A percentile compares a stretch with the other conserved stretches of the same genome.
These are phyloP conservation scores for Suillus hirtellus DNA, from an alignment of 768 basidiomycete species.

Conservation along the genomic window DNA sequence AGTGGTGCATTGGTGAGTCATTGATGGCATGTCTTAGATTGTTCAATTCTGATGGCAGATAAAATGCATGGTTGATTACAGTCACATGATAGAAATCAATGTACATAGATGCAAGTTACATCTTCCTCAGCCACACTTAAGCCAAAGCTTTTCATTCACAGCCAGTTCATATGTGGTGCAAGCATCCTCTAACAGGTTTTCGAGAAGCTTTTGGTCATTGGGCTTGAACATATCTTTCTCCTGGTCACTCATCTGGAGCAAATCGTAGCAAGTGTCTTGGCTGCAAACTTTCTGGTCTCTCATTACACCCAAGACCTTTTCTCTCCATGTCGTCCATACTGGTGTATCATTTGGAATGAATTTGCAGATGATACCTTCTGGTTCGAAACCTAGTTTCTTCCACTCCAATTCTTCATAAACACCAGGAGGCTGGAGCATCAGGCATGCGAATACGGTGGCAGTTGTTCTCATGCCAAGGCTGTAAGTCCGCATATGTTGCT, in stretches of 20 bases:
- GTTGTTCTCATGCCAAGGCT: slow-evolving; percentile 11
- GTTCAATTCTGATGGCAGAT: neutral
- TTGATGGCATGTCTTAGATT: neutral
- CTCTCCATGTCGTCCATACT: slow-evolving; percentile 9
- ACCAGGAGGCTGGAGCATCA: slow-evolving; percentile 6
- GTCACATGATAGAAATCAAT: neutral
- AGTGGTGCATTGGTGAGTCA: neutral
- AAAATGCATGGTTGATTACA: neutral
- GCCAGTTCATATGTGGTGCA: neutral
- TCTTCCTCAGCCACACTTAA: neutral
- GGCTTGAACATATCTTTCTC: neutral
- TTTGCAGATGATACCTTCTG: slow-evolving; percentile 5
- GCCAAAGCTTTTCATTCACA: neutral
- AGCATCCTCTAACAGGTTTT: neutral
- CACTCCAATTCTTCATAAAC: neutral
- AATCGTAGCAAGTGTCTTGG: neutral
- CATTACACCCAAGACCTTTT: neutral
- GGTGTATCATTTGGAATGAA: slow-evolving; percentile 14
- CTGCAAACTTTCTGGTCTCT: neutral
- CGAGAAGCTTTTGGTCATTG: neutral
- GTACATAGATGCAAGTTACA: neutral
- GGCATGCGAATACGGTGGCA: slow-evolving; percentile 9
- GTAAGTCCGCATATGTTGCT: slow-evolving; percentile 7
- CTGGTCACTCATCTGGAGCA: neutral
- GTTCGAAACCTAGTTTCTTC: neutral